phyloP scores from a whole-genome alignment of 306 rosid genomes.

The Comarum palustre region DNA sequence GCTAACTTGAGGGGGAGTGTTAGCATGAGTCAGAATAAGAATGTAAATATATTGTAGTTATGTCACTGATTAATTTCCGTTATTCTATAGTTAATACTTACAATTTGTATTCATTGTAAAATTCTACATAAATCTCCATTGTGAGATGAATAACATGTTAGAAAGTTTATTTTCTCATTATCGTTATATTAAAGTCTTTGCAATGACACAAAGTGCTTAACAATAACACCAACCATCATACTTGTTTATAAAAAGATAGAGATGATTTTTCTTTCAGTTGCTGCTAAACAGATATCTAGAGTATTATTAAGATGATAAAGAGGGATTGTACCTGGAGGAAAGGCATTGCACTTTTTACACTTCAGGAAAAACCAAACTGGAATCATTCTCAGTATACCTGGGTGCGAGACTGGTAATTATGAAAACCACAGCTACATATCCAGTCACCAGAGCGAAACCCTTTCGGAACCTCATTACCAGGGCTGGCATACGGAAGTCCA shows the following conservation, averaged over 20 bases:
- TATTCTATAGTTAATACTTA: no score
- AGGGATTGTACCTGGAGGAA: slow-evolving; percentile 66
- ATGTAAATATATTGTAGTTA: no score
- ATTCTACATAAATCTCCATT: no score
- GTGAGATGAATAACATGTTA: no score
- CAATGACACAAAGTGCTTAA: not conserved
- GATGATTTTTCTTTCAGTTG: not conserved
- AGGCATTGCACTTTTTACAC: slow-evolving; percentile 93
- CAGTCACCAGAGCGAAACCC: slow-evolving; percentile 97
- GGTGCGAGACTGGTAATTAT: slow-evolving; percentile 83
- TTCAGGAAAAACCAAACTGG: slow-evolving; percentile 42
- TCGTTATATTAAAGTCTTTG: not conserved
- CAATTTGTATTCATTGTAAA: no score
- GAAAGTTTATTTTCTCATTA: no score
- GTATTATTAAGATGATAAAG: not conserved
- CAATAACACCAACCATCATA: not conserved
- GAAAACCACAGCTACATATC: slow-evolving; percentile 92
- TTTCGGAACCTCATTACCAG: slow-evolving; percentile 49
- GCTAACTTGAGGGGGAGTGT: no score
- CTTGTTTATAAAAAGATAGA: not conserved
- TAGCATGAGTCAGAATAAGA: no score
- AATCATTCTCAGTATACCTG: slow-evolving; percentile 55
- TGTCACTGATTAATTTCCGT: no score
- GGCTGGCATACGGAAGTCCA: slow-evolving; percentile 50
- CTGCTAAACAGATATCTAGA: not conserved